These are phyloP conservation scores for Cenchrus americanus DNA, from an alignment of 176 grass and related monocot genomes.

Conservation along the genomic window DNA sequence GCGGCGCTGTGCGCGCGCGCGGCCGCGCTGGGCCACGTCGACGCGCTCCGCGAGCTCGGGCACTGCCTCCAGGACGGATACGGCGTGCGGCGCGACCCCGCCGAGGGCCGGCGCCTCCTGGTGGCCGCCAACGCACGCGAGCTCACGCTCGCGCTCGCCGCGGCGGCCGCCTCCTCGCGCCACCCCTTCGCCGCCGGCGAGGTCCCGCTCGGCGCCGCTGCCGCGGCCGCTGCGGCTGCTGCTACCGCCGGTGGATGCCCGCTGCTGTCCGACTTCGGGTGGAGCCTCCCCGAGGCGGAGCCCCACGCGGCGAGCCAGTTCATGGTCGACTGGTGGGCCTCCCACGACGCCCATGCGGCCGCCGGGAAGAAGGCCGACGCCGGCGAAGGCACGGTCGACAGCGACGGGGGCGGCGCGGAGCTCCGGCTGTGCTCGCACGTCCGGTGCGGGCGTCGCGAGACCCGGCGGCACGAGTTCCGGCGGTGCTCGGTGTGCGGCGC, in stretches of 20 bases:
- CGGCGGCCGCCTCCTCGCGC: neutral
- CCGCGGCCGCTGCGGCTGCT: neutral
- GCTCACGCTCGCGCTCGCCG: constrained; percentile 51
- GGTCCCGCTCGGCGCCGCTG: neutral
- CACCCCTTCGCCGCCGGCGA: constrained; percentile 6
- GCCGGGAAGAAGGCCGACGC: neutral
- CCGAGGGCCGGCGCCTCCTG: constrained; percentile 66
- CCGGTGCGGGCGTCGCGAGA: constrained; percentile 67
- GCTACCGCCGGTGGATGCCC: constrained; percentile 12
- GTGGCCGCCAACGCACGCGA: constrained; percentile 68
- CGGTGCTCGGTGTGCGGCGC: constrained; percentile 86
- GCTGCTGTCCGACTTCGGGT: constrained; percentile 57
- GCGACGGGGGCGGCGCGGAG: constrained; percentile 29
- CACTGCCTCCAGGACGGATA: constrained; percentile 95
- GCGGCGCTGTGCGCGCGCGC: constrained; percentile 78
- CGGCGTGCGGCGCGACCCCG: constrained; percentile 62
- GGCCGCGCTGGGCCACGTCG: constrained; percentile 68
- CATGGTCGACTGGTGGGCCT: constrained; percentile 70
- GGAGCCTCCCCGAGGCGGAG: constrained; percentile 58
- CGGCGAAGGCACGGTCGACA: neutral
- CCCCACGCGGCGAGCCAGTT: constrained; percentile 76
- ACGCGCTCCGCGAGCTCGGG: constrained; percentile 88
- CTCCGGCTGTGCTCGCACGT: constrained; percentile 66
- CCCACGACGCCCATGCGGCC: neutral
- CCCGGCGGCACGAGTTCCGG: constrained; percentile 87